Evolutionary conservation across 192 early-diverging fungal species (phyloP), one percentile per base, ranked within the genome.

Genomic region (Mortierella claussenii): DNA sequence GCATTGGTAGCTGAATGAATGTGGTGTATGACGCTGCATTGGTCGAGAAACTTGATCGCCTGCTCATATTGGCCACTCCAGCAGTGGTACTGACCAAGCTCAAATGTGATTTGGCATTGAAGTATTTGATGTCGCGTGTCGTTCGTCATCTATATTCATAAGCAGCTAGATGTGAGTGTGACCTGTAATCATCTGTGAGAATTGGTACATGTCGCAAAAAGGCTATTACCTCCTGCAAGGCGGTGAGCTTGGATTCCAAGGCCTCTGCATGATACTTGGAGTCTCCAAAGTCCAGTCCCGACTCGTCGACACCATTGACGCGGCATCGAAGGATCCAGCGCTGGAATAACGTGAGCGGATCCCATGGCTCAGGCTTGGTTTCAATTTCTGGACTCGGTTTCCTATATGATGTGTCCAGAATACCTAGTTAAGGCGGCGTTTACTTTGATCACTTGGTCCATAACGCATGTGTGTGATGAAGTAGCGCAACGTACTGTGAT

Each of bases 11-110:
- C 17, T 4, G 47, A 32, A 36, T 49, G 37, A 3, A 31, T 15
- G 1, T 24, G 36, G 28, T 76, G 73, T 9, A 61, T 42, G 0
- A 48, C 46, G 21, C 49, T 43, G n/a, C 73, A 76, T 28, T 60
- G 50, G 0, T 54, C 31, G 21, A 67, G 31, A n/a, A 31, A 56
- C 15, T 43, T 47, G 13, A 62, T 43, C 20, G 64, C 73, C 10
- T 55, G 28, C 1, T 18, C 45, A 20, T 67, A 62, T 18, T 76
- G 61, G 2, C 44, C 73, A 27, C 28, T 76, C 63, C 63, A 66
- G 23, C 73, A 76, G 30, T 56, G 55, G 27, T 76, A 76, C 26
- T 76, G 73, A 40, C 73, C 73, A 10, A 76, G 46, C 4, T 76
- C 73, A 0, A 59, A 76, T 9, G 63, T 54, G 9, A 76, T 48